These are phyloP conservation scores for Isatis tinctoria DNA, from an alignment of 345 rosid species.

Conservation along the genomic window DNA sequence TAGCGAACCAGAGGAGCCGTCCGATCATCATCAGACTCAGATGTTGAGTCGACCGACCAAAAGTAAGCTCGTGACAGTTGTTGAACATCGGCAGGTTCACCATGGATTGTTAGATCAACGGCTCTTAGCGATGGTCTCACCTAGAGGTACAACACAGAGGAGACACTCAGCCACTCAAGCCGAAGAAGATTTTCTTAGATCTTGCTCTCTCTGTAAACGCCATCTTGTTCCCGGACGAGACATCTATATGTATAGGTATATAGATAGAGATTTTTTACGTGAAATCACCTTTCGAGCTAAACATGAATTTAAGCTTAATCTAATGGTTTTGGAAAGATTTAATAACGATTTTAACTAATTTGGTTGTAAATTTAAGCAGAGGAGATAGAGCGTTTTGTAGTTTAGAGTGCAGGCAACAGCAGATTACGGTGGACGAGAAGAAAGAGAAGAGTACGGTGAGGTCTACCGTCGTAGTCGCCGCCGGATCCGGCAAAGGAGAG, in stretches of 20 bases:
- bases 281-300: not conserved
- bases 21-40: conserved; percentile 31
- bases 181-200: conserved; percentile 44
- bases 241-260: conserved; percentile 89
- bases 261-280: not conserved
- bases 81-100: conserved; percentile 15
- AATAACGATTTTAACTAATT: not conserved
- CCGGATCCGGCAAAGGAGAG: conserved; percentile 9
- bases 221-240: conserved; percentile 68
- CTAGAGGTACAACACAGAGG: conserved; percentile 36
- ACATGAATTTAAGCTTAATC: not conserved
- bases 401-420: conserved; percentile 68
- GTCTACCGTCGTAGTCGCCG: not conserved
- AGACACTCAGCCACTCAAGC: conserved; percentile 34
- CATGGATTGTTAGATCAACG: conserved; percentile 43
- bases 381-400: conserved; percentile 95
- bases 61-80: conserved; percentile 1
- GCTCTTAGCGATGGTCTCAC: conserved; percentile 35
- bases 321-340: not conserved
- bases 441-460: conserved; percentile 35
- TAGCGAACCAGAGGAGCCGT: conserved; percentile 26
- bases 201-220: conserved; percentile 74
- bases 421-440: conserved; percentile 66
- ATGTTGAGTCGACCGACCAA: not conserved
- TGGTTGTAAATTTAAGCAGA: conserved; percentile 32